These are phyloP conservation scores for Lipomyces yamanashiensis DNA, from an alignment of 805 yeast species.

Conservation along the genomic window DNA sequence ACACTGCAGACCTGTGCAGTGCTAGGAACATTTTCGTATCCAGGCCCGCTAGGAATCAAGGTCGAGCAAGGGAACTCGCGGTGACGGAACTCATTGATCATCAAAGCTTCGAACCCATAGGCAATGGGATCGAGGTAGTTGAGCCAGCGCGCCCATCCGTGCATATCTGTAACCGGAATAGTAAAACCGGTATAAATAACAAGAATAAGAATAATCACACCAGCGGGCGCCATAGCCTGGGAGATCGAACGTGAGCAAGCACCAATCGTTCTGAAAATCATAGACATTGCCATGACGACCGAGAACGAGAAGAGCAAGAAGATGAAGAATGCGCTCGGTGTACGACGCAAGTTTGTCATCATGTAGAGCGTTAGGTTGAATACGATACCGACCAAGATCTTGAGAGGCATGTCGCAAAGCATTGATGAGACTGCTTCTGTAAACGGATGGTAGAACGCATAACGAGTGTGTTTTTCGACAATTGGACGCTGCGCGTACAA, in stretches of 20 bases:
- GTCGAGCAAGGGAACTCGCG: constrained; percentile 48
- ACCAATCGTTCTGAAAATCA: constrained; percentile 60
- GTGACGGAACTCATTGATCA: constrained; percentile 53
- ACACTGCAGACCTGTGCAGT: constrained; percentile 57
- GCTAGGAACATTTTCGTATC: constrained; percentile 41
- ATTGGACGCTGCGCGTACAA: constrained; percentile 59
- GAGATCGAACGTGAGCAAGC: constrained; percentile 55
- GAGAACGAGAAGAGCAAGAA: constrained; percentile 53
- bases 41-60: constrained; percentile 54
- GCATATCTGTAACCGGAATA: constrained; percentile 51
- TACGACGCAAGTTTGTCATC: constrained; percentile 55
- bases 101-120: constrained; percentile 53
- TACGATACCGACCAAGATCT: constrained; percentile 51
- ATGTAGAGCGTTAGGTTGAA: constrained; percentile 62
- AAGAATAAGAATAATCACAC: constrained; percentile 56
- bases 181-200: constrained; percentile 65
- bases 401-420: constrained; percentile 66
- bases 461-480: constrained; percentile 70
- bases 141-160: constrained; percentile 59
- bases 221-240: constrained; percentile 66
- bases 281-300: constrained; percentile 54
- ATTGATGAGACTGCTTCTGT: constrained; percentile 71
- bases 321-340: constrained; percentile 61
- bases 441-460: constrained; percentile 73
- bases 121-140: constrained; percentile 53